Conservation (phyloP, 345 rosid species). For the Syzygium aqueum region DNA sequence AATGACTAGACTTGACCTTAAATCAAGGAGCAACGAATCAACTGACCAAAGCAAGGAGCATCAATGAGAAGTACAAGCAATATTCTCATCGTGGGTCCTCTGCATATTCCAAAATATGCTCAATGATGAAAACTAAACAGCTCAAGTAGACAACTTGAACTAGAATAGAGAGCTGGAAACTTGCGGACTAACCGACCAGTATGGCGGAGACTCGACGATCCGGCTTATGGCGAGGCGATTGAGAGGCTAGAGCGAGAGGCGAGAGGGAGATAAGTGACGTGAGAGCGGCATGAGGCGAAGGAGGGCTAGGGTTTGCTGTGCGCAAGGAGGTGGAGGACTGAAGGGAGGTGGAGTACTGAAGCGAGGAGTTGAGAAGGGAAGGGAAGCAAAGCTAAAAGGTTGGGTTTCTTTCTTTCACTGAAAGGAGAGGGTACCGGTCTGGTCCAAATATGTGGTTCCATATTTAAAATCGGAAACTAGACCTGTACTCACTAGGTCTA, state of each 20-base stretch:
- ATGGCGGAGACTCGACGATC: conserved; percentile 32
- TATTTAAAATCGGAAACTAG: too few relatives aligned
- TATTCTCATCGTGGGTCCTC: neutral
- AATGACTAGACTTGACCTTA: too few relatives aligned
- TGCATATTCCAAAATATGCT: neutral
- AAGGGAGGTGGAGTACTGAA: neutral
- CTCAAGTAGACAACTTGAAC: neutral
- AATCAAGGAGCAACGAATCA: too few relatives aligned
- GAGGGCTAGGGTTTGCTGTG: neutral
- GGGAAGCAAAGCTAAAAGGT: neutral
- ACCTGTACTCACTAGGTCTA: too few relatives aligned
- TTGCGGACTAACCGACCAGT: conserved; percentile 44
- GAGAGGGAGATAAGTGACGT: too few relatives aligned
- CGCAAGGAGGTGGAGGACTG: neutral
- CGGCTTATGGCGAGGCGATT: conserved; percentile 25
- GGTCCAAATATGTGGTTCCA: too few relatives aligned
- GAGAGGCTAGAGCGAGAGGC: too few relatives aligned
- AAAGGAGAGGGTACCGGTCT: neutral
- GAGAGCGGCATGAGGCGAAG: neutral
- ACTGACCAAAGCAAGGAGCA: too few relatives aligned
- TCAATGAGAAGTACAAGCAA: neutral
- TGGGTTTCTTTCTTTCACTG: neutral
- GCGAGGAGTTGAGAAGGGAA: neutral
- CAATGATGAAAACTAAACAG: neutral
- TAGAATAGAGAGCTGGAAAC: neutral